Percentiles rank a stretch among this genome's conserved stretches.
These are phyloP conservation scores for Przewalskia tangutica DNA, from an alignment of 257 asterid genomes.

Conservation along the genomic window DNA sequence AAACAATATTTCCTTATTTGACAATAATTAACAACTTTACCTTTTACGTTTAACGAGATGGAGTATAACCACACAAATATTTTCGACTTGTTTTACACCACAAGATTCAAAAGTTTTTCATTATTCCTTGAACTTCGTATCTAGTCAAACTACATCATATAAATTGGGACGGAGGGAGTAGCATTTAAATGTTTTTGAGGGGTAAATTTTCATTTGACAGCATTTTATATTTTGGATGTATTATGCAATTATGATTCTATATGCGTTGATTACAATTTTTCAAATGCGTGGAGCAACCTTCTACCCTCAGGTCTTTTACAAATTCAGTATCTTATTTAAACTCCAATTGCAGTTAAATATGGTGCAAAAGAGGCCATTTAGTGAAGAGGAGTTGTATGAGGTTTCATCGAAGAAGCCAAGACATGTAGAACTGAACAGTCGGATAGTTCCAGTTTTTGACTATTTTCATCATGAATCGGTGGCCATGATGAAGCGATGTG, in stretches of 20 bases:
- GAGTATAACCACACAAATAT: too few species aligned
- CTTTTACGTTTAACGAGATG: too few species aligned
- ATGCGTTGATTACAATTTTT: not conserved
- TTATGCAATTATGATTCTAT: not conserved
- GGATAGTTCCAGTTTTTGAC: slow-evolving; percentile 18
- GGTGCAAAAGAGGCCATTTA: slow-evolving; percentile 34
- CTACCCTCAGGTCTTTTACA: not conserved
- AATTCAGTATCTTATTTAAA: not conserved
- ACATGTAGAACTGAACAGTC: slow-evolving; percentile 17
- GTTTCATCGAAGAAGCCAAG: slow-evolving; percentile 34
- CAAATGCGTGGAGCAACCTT: not conserved
- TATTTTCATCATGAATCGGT: slow-evolving; percentile 12
- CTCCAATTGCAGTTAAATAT: slow-evolving; percentile 23
- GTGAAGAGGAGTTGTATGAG: slow-evolving; percentile 15
- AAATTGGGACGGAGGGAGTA: too few species aligned
- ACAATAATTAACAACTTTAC: too few species aligned
- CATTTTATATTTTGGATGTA: not conserved
- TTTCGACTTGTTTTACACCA: too few species aligned
- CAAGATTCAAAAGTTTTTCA: too few species aligned
- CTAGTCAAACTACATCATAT: too few species aligned
- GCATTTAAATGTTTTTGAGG: not conserved
- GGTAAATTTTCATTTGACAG: too few species aligned
- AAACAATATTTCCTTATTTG: too few species aligned
- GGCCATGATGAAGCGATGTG: not conserved
- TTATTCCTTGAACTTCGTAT: too few species aligned